These are phyloP conservation scores for Coniochaeta sp. DNA, from an alignment of 2,329 filamentous ascomycete genomes.

Conservation along the genomic window DNA sequence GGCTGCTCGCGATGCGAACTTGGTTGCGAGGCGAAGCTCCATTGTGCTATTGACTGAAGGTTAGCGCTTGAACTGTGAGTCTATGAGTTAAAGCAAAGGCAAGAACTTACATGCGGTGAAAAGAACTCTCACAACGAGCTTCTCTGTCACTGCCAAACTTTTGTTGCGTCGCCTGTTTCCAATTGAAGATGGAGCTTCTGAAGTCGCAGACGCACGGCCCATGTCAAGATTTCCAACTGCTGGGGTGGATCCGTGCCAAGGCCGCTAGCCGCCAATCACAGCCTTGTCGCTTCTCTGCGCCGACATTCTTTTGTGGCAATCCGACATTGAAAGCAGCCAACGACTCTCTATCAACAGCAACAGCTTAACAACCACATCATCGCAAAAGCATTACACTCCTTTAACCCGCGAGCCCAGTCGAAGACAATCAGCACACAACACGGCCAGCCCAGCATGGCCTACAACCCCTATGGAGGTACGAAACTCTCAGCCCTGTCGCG, in stretches of 20 bases:
- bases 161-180: not conserved
- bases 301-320: not conserved
- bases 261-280: not conserved
- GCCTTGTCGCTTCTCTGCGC: not conserved
- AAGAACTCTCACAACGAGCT: too few relatives aligned
- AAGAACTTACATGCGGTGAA: too few relatives aligned
- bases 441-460: slow-evolving; percentile 36
- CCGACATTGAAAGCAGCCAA: not conserved
- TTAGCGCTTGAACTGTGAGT: not conserved
- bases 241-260: not conserved
- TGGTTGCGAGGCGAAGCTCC: slow-evolving; percentile 16
- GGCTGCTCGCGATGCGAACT: slow-evolving; percentile 11
- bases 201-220: not conserved
- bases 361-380: not conserved
- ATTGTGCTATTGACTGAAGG: slow-evolving; percentile 7
- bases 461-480: slow-evolving; percentile 54
- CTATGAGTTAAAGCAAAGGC: too few relatives aligned
- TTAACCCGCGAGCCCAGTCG: too few relatives aligned
- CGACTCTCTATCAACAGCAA: not conserved
- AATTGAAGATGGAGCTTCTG: not conserved
- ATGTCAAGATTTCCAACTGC: not conserved
- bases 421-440: too few relatives aligned
- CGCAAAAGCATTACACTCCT: not conserved
- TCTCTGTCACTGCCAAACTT: not conserved
- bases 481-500: not conserved